Base-by-base conservation (phyloP, 2,329 filamentous ascomycete species). In the Epichloe hybrida region DNA sequence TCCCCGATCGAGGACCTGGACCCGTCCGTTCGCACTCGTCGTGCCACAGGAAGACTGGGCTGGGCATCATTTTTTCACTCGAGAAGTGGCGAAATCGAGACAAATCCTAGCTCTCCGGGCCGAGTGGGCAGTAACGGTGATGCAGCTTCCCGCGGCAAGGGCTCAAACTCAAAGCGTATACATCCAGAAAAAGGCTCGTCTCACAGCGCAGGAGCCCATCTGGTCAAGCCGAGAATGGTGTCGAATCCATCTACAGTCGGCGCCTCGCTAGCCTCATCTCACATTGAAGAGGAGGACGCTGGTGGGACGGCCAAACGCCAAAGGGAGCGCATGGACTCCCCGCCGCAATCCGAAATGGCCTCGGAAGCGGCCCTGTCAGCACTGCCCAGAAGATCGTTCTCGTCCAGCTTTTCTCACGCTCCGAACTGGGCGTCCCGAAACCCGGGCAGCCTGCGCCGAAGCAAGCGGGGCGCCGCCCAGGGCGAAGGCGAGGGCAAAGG, bases 11-110 rank as follows among this genome's bases (percentile, higher is more conserved):
- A 61, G 40, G 55, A 54, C 34, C 42, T 51, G 13, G 55, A 54
- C 12, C 46, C 48, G 47, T 48, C 54, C 31, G 51, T 46, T 43
- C 50, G 55, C 35, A 41, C 31, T 15, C 23, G 43, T 40, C 39
- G 41, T 38, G 43, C 50, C 9, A 21, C 39, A 12, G 40, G 42
- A 12, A 55, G 53, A 9, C 44, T 55, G 52, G 56, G 56, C 55
- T 80, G 77, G 77, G 68, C 68, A n/a, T 81, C 78, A 0, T 80
- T 77, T 57, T 80, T 80, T 58, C 77, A 81, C 58, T 64, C 68
- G 8, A 62, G 60, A 51, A 61, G 69, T 62, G 44, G 63, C 31
- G 59, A 50, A n/a, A 53, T 58, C 23, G 54, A 55, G 39, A 52
- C 57, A 43, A 58, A 58, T 35, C 44, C 53, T 46, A 53, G 56